Evolutionary conservation across 1,284 basidiomycete genomes (phyloP), one percentile per base, ranked within the genome.

Genomic region (Naganishia albida): DNA sequence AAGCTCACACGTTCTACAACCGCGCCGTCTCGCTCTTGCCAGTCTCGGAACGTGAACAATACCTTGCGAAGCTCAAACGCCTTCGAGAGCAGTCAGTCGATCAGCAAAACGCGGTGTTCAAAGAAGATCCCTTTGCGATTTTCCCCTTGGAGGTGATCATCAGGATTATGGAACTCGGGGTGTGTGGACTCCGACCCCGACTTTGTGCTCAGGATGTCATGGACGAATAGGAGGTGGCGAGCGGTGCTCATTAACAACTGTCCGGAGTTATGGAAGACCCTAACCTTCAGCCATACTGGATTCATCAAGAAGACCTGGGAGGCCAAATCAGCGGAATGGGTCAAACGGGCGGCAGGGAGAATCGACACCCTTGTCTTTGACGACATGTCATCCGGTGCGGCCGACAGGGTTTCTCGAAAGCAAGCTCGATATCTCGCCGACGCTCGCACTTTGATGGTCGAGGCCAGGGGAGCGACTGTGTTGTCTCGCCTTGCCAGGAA

Each of bases 131-230:
- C 10, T 28, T 59, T n/a, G 46, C 38, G 6, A 39, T 49, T 28
- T 23, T 59, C 28, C 56, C 56, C 15, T 16, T 59, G 44, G 56
- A 59, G 20, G 44, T 59, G 3, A 13, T 59, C n/a, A 20, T 38
- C 0, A 34, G 48, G 3, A 59, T 59, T 44, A 38, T 59, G 44
- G 12, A 38, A 7, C 20, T 49, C 1, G 56, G 42, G 7, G 6
- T 59, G 34, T 34, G 34, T 10, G 28, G 43, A 30, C 12, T 1
- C 3, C 26, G 56, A 59, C 16, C 26, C 18, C 7, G 7, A 30
- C 2, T 26, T 49, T 26, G 46, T 50, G 12, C 20, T 60, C 13
- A 46, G 39, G 25, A 8, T 30, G 6, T 38, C 10, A 15, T 60
- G 46, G 56, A 44, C 49, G 12, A 49, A 49, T 39, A 13, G 23